Evolutionary conservation across 371 early-diverging fungal species (phyloP).

Genomic region (Capniomyces stellatus): DNA sequence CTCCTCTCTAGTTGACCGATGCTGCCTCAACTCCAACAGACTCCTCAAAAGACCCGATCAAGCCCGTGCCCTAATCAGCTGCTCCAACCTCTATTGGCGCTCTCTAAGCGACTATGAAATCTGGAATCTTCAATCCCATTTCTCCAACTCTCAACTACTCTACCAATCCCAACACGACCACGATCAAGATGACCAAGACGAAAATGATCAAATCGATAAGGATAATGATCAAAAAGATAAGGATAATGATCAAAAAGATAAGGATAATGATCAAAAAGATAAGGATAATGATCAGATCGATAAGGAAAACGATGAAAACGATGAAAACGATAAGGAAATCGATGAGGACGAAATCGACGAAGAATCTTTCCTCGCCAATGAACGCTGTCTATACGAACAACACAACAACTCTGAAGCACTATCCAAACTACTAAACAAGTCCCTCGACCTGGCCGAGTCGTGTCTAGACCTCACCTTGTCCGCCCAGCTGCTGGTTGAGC

Average conservation of each 20-base stretch:
- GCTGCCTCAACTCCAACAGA: constrained; percentile 65
- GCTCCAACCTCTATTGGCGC: constrained; percentile 77
- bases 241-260: no score
- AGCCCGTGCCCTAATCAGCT: constrained; percentile 57
- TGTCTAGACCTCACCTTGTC: constrained; percentile 69
- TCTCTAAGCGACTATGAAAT: constrained; percentile 28
- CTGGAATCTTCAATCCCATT: constrained; percentile 19
- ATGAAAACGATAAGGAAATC: no score
- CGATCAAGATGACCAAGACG: no score
- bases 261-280: no score
- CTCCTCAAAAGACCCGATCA: constrained; percentile 84
- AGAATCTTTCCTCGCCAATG: no score
- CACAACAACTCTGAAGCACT: constrained; percentile 65
- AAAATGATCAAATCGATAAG: no score
- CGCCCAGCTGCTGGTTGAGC: constrained; percentile 75
- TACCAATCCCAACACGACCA: no score
- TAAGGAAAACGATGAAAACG: no score
- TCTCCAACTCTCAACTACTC: no score
- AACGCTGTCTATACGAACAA: constrained; percentile 15
- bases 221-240: no score
- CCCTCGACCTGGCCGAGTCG: constrained; percentile 74
- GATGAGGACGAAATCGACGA: no score
- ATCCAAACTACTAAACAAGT: constrained; percentile 70
- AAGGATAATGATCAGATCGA: no score
- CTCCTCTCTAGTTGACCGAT: constrained; percentile 72